Percentiles rank a stretch among this genome's conserved stretches.
Conservation (phyloP, 495 filamentous ascomycete genomes). For the Penicillium subrubescens region DNA sequence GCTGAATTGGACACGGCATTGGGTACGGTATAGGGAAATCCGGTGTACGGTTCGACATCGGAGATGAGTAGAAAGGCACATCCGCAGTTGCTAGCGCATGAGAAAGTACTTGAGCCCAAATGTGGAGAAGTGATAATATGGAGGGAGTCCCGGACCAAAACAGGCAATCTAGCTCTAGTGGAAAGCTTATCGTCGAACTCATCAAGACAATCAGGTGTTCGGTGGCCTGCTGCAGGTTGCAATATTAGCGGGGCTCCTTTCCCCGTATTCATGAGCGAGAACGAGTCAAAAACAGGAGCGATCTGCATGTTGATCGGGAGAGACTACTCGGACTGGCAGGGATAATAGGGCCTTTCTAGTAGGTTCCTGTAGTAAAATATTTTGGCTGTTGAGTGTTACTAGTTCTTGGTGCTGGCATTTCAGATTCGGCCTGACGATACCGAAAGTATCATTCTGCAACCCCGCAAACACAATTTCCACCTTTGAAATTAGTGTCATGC, state of each 20-base stretch:
- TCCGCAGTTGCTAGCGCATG: neutral
- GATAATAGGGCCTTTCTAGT: neutral
- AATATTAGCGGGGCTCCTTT: constrained; percentile 3
- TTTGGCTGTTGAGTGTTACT: neutral
- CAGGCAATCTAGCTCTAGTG: constrained; percentile 5
- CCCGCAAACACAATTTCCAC: neutral
- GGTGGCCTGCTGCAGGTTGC: neutral
- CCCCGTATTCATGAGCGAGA: neutral
- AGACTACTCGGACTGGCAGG: neutral
- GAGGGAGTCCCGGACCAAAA: constrained; percentile 5
- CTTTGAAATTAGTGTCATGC: neutral
- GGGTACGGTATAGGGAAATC: neutral
- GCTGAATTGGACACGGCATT: constrained; percentile 4
- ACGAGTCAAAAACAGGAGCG: neutral
- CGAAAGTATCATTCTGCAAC: constrained; percentile 1
- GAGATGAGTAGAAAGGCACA: neutral
- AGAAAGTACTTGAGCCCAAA: neutral
- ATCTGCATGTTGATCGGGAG: neutral
- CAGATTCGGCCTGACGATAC: neutral
- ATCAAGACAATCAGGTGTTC: neutral
- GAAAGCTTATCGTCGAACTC: neutral
- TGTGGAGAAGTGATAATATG: neutral
- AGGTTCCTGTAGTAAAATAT: neutral
- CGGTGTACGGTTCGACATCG: neutral
- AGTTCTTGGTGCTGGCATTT: neutral